phyloP scores from a whole-genome alignment of 225 moss, liverwort and hornwort species.

The Physcomitrellopsis africana region DNA sequence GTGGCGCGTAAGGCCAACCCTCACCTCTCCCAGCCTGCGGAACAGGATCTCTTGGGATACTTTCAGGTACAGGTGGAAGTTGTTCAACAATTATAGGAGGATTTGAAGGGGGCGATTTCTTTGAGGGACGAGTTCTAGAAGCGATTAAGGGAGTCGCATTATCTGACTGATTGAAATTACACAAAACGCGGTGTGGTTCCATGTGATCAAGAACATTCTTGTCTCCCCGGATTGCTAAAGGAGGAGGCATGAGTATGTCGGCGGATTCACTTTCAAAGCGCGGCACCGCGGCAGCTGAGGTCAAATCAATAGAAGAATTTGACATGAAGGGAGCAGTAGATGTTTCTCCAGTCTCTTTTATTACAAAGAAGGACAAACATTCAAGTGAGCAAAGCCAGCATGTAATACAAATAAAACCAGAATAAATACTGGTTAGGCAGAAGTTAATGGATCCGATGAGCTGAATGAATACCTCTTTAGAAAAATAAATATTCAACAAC shows the following conservation, averaged over 20 bases:
- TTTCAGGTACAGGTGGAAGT: conserved; percentile 60
- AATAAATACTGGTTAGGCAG: too few relatives aligned
- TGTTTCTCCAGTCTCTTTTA: conserved; percentile 7
- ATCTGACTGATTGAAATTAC: conserved; percentile 4
- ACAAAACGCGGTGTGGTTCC: not conserved
- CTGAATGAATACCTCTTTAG: not conserved
- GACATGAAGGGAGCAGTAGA: conserved; percentile 14
- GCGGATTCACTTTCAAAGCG: not conserved
- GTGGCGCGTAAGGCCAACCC: conserved; percentile 90
- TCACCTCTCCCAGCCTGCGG: conserved; percentile 58
- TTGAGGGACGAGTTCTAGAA: conserved; percentile 12
- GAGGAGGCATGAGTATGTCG: not conserved
- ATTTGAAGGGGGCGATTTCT: conserved; percentile 23
- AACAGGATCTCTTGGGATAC: conserved; percentile 54
- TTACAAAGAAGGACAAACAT: conserved; percentile 23
- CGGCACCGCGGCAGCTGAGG: not conserved
- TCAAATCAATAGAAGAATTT: conserved; percentile 15
- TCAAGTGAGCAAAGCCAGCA: too few relatives aligned
- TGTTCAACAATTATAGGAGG: conserved; percentile 14
- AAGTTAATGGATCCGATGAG: not conserved
- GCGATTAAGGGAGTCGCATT: not conserved
- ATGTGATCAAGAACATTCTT: conserved; percentile 3
- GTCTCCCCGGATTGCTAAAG: conserved; percentile 27
- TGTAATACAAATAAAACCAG: too few relatives aligned
- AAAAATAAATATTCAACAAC: not conserved